Evolutionary conservation across 352 stramenopile genomes (phyloP).

Genomic region (Phytophthora ohioensis): DNA sequence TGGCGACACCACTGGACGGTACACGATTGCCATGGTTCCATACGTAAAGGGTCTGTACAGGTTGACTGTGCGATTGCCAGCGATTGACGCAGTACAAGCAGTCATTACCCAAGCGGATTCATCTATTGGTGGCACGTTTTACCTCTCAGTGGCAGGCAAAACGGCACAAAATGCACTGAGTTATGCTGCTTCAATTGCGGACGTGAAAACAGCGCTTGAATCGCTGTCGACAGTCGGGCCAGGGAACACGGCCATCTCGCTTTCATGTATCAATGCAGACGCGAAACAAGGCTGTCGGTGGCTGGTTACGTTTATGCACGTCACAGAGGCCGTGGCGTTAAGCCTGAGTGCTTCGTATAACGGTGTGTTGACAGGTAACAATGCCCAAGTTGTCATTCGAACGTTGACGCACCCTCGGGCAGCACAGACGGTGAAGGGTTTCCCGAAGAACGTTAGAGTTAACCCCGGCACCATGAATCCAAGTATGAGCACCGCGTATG

Average conservation of each 20-base stretch:
- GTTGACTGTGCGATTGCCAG: constrained; percentile 85
- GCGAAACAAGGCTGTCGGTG: constrained; percentile 71
- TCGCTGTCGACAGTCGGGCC: constrained; percentile 60
- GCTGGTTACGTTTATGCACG: constrained; percentile 66
- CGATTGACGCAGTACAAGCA: constrained; percentile 75
- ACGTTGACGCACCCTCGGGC: constrained; percentile 44
- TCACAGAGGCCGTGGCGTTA: constrained; percentile 23
- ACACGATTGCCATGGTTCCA: constrained; percentile 90
- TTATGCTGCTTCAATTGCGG: constrained; percentile 48
- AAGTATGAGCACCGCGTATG: constrained; percentile 77
- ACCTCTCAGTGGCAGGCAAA: constrained; percentile 57
- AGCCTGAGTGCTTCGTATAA: constrained; percentile 58
- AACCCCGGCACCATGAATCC: constrained; percentile 66
- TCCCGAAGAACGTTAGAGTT: constrained; percentile 74
- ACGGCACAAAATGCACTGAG: constrained; percentile 59
- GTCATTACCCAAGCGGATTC: constrained; percentile 64
- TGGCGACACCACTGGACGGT: constrained; percentile 69
- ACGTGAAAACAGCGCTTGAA: constrained; percentile 74
- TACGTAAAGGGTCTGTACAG: constrained; percentile 92
- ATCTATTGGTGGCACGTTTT: constrained; percentile 71
- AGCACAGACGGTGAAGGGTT: constrained; percentile 58
- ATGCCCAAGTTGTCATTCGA: constrained; percentile 48
- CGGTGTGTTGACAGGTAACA: constrained; percentile 77
- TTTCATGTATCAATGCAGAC: constrained; percentile 50
- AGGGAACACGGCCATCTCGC: constrained; percentile 40